These are phyloP conservation scores for Lepidium aucheri DNA, from an alignment of 345 rosid species.

Conservation along the genomic window DNA sequence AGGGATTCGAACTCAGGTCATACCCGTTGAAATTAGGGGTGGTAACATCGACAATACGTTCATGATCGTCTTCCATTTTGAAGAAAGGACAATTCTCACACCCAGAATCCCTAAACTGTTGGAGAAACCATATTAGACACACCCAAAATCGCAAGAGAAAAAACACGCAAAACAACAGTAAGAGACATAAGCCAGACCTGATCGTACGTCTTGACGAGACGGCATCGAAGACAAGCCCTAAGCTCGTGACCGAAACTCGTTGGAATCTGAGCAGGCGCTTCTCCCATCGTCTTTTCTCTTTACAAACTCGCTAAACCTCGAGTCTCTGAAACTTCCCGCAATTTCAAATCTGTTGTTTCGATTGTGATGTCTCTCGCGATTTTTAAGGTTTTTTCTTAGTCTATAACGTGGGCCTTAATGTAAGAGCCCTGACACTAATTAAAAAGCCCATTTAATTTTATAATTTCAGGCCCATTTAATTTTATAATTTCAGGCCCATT, in stretches of 20 bases:
- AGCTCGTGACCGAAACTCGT: slow-evolving; percentile 91
- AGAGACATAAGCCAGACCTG: slow-evolving; percentile 36
- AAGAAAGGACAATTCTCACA: slow-evolving; percentile 85
- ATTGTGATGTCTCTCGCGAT: not conserved
- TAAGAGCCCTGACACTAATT: no score
- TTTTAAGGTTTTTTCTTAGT: no score
- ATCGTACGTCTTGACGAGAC: slow-evolving; percentile 85
- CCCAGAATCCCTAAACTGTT: slow-evolving; percentile 72
- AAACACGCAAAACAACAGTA: not conserved
- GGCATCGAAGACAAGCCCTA: slow-evolving; percentile 83
- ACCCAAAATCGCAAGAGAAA: not conserved
- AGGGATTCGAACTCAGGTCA: not conserved
- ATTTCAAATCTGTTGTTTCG: not conserved
- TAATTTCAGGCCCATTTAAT: not conserved
- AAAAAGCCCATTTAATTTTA: not conserved
- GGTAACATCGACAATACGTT: slow-evolving; percentile 78
- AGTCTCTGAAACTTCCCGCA: not conserved
- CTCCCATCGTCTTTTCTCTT: slow-evolving; percentile 32
- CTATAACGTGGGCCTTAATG: not conserved
- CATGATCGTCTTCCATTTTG: slow-evolving; percentile 75
- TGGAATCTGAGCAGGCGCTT: slow-evolving; percentile 73
- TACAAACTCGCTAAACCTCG: not conserved
- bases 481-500: not conserved
- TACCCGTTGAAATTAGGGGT: slow-evolving; percentile 83
- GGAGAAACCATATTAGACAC: not conserved